Percentiles rank a stretch among this genome's conserved stretches.
Conservation (phyloP, 148 eudicot genomes). For the Silene uniflora region DNA sequence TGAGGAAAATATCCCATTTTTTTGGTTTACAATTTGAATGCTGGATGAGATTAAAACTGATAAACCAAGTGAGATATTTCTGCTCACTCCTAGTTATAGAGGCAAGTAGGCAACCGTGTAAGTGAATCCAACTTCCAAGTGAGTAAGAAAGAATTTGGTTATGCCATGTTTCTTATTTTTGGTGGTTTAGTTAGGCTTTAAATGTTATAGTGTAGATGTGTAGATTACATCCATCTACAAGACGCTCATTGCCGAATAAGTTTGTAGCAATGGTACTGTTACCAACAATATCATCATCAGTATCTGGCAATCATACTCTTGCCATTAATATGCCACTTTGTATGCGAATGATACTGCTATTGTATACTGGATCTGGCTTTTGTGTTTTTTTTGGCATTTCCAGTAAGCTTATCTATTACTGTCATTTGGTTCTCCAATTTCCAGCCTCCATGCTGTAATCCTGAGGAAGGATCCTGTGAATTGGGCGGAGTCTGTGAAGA, state of each 20-base stretch:
- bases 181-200: not conserved
- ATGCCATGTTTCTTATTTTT: not conserved
- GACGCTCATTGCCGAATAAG: not conserved
- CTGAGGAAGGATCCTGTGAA: conserved; percentile 57
- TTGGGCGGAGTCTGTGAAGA: conserved; percentile 60
- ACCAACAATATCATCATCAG: not conserved
- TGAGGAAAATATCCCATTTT: not conserved
- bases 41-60: not conserved
- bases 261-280: not conserved
- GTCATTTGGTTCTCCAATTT: conserved; percentile 31
- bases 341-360: not conserved
- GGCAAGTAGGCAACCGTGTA: not conserved
- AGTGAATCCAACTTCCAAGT: not conserved
- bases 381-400: not conserved
- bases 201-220: not conserved
- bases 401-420: not conserved
- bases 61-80: not conserved
- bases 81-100: not conserved
- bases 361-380: not conserved
- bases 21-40: not conserved
- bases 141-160: not conserved
- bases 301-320: not conserved
- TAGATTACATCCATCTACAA: not conserved
- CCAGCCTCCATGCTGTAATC: conserved; percentile 74
- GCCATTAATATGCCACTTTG: not conserved